Evolutionary conservation across 257 asterid genomes (phyloP).

Genomic region (Verbena officinalis): DNA sequence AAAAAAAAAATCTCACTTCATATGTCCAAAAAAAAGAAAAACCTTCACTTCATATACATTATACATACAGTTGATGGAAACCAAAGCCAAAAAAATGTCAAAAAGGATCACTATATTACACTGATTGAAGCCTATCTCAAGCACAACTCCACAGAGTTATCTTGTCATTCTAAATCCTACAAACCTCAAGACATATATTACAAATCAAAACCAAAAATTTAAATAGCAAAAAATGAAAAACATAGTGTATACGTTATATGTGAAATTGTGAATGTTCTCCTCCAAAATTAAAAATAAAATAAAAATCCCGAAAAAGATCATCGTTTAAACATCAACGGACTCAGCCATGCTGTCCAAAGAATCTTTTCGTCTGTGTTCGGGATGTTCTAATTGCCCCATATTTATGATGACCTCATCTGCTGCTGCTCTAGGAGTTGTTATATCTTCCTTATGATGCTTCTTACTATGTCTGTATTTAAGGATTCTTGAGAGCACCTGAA

Average conservation of each 20-base stretch:
- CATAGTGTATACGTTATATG: neutral
- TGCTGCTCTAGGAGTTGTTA: constrained; percentile 40
- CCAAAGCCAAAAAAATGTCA: too few species aligned
- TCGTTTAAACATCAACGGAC: constrained; percentile 48
- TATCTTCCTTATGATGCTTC: constrained; percentile 38
- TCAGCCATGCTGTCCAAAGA: constrained; percentile 66
- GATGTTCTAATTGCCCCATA: constrained; percentile 40
- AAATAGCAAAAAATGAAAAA: neutral
- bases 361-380: constrained; percentile 50
- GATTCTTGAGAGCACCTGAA: constrained; percentile 67
- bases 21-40: too few species aligned
- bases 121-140: constrained; percentile 20
- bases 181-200: constrained; percentile 31
- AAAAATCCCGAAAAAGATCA: neutral
- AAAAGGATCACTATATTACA: too few species aligned
- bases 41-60: too few species aligned
- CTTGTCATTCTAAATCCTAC: constrained; percentile 28
- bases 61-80: too few species aligned
- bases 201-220: constrained; percentile 21
- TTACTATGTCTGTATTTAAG: constrained; percentile 42
- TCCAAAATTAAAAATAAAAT: neutral
- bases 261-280: constrained; percentile 17
- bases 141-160: constrained; percentile 2
- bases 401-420: constrained; percentile 47
- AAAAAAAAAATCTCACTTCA: too few species aligned